Evolutionary conservation across 225 moss, liverwort and hornwort genomes (phyloP), one percentile per base, ranked within the genome.

Genomic region (Physcomitrium patens): DNA sequence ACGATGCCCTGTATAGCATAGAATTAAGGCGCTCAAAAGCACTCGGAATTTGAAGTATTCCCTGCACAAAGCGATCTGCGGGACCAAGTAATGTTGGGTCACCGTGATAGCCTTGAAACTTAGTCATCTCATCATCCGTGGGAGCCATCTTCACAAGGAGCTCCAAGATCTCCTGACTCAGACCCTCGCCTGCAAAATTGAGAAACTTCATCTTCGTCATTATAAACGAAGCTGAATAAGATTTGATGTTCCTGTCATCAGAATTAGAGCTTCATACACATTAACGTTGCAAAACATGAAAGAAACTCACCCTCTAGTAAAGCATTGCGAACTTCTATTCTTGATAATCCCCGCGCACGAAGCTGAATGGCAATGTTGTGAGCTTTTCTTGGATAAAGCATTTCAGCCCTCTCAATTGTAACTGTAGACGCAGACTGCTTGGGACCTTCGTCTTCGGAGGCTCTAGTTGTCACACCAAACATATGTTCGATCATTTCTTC

Each of bases 321-420:
- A 59, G 86, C 86, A 50, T 90, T 91, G 55, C 91, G 85, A 37
- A 95, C 80, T 85, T 91, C 88, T 20, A 81, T 71, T 9, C 80
- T 86, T 17, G 89, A 75, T 27, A 95, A 82, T 37, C 89, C 95
- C 60, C 91, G 79, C 9, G 91, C 95, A 46, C 92, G 92, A 14
- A 95, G 80, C 79, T 95, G 95, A 24, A 95, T 95, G 5, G 93
- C 83, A 76, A 95, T 89, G 74, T 91, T 90, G 67, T 93, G 95
- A 51, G 95, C 89, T 78, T 93, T 95, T 50, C 82, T 87, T 9
- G 85, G 71, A 69, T 95, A 93, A 3, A 95, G 74, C 23, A 95
- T 68, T 37, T 82, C 78, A 44, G 20, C 47, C 59, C 67, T 81
- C 78, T 64, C 73, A 44, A 68, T 10, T 27, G 53, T 19, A 10